Percentiles rank a stretch among this genome's conserved stretches.
Evolutionary conservation across 2,329 filamentous ascomycete species (phyloP).

Genomic region (Xylaria sp.): DNA sequence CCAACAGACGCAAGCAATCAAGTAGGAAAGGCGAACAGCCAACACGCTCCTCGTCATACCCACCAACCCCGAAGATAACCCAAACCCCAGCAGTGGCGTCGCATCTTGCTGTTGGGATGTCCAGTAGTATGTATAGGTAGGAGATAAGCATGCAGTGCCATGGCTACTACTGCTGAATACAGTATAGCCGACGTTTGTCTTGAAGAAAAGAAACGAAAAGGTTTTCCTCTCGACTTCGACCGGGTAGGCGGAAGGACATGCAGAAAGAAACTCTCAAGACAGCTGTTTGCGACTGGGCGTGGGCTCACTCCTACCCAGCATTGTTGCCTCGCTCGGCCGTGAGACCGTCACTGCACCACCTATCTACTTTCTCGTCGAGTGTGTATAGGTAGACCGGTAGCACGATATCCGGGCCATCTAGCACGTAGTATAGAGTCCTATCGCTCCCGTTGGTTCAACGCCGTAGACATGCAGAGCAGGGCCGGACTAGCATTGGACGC

Average conservation of each 20-base stretch:
- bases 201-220: background rate
- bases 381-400: background rate
- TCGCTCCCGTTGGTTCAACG: slow-evolving; percentile 3
- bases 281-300: background rate
- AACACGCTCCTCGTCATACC: slow-evolving; percentile 17
- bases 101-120: background rate
- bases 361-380: background rate
- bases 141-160: slow-evolving; percentile 7
- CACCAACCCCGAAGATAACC: background rate
- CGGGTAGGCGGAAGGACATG: background rate
- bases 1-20: background rate
- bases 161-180: background rate
- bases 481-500: slow-evolving; percentile 21
- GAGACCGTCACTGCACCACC: slow-evolving; percentile 8
- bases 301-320: background rate
- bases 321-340: slow-evolving; percentile 2
- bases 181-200: background rate
- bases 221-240: background rate
- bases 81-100: slow-evolving; percentile 4
- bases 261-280: background rate
- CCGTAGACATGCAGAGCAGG: slow-evolving; percentile 5
- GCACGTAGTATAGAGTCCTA: background rate
- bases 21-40: background rate
- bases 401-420: background rate
- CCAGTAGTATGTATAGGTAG: background rate